Evolutionary conservation across 352 stramenopile species (phyloP).

Genomic region (Phytopythium boreale): DNA sequence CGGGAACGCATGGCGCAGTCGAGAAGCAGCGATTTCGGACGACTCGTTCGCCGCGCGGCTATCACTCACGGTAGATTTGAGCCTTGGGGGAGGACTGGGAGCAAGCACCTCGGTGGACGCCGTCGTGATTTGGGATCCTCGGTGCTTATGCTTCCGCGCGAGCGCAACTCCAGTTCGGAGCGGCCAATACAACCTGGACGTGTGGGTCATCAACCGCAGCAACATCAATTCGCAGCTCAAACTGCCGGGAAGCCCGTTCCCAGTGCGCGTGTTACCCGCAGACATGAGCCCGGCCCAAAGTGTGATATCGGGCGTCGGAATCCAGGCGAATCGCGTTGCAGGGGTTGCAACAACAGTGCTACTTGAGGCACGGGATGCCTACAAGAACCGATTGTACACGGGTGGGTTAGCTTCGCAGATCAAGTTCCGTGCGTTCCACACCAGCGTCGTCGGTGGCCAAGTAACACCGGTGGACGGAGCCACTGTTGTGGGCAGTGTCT

Average conservation of each 20-base stretch:
- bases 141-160: constrained; percentile 19
- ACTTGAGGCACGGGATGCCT: constrained; percentile 48
- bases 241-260: constrained; percentile 40
- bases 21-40: not conserved
- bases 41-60: constrained; percentile 37
- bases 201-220: constrained; percentile 32
- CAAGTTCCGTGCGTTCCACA: constrained; percentile 39
- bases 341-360: constrained; percentile 34
- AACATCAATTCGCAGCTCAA: constrained; percentile 9
- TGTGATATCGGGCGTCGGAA: constrained; percentile 42
- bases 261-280: constrained; percentile 36
- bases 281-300: constrained; percentile 35
- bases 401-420: constrained; percentile 19
- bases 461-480: not conserved
- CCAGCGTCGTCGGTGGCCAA: not conserved
- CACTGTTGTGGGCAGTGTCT: constrained; percentile 27
- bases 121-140: constrained; percentile 21
- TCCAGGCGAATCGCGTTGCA: constrained; percentile 42
- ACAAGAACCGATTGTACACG: constrained; percentile 54
- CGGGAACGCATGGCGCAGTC: constrained; percentile 32
- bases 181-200: constrained; percentile 49
- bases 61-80: constrained; percentile 37
- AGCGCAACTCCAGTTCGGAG: constrained; percentile 33
- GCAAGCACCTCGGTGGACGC: constrained; percentile 33
- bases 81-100: constrained; percentile 38